phyloP scores from a whole-genome alignment of 2,329 filamentous ascomycete species.

The Aureobasidium subglaciale region DNA sequence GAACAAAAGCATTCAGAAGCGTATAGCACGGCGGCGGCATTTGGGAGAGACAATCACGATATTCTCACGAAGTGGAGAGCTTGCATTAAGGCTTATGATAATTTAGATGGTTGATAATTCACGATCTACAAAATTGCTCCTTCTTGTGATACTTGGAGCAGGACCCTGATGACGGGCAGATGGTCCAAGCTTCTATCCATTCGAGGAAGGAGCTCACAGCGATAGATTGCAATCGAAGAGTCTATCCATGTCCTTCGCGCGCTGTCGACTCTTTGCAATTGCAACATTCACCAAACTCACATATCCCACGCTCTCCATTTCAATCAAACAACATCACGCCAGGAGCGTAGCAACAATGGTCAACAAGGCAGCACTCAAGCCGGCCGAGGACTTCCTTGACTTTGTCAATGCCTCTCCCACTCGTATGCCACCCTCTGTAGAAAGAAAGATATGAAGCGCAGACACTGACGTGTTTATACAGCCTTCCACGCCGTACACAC shows the following conservation, averaged over 20 bases:
- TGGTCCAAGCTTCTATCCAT: not conserved
- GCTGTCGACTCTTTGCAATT: not conserved
- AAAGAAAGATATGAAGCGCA: not conserved
- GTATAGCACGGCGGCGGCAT: not conserved
- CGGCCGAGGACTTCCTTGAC: slow-evolving; percentile 75
- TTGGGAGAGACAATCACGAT: not conserved
- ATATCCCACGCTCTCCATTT: not conserved
- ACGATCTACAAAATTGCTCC: not conserved
- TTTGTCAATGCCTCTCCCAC: slow-evolving; percentile 94
- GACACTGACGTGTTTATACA: slow-evolving; percentile 32
- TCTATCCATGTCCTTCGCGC: not conserved
- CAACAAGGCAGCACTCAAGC: slow-evolving; percentile 35
- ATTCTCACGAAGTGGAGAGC: not conserved
- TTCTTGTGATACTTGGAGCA: too few species aligned
- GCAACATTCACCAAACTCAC: not conserved
- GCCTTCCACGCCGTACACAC: slow-evolving; percentile 90
- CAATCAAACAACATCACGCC: not conserved
- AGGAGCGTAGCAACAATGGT: slow-evolving; percentile 22
- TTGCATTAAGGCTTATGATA: too few species aligned
- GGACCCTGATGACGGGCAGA: not conserved
- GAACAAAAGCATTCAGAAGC: not conserved
- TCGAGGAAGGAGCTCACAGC: slow-evolving; percentile 2
- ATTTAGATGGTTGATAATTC: not conserved
- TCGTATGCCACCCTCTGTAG: slow-evolving; percentile 49
- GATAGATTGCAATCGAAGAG: not conserved